Evolutionary conservation across 108 stramenopile genomes (phyloP).

Genomic region (Epithemia pelagica): DNA sequence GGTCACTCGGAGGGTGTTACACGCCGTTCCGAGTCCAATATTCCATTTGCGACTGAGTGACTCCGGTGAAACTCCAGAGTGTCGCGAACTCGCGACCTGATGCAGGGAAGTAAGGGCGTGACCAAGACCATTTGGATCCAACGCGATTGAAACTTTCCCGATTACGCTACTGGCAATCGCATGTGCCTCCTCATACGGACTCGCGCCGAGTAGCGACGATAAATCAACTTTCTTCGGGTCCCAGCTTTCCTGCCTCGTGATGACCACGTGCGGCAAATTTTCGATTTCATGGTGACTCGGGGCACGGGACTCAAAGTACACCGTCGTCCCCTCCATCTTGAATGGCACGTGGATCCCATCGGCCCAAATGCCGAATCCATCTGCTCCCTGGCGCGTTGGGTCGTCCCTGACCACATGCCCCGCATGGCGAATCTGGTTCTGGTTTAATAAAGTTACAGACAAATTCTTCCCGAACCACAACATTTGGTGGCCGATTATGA

Average conservation of each 20-base stretch:
- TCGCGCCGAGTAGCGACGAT: background rate
- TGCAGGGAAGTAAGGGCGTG: background rate
- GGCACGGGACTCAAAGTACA: background rate
- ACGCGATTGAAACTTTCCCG: background rate
- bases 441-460: constrained; percentile 18
- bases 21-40: constrained; percentile 16
- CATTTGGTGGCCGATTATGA: constrained; percentile 17
- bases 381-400: background rate
- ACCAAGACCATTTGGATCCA: background rate
- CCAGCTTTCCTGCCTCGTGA: background rate
- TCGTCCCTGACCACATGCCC: constrained; percentile 8
- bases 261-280: background rate
- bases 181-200: background rate
- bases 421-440: constrained; percentile 24
- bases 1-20: constrained; percentile 11
- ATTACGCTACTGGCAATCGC: background rate
- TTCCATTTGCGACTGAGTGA: constrained; percentile 11
- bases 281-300: background rate
- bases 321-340: background rate
- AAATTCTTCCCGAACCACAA: constrained; percentile 21
- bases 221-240: background rate
- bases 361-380: background rate
- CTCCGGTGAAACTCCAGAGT: background rate
- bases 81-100: background rate
- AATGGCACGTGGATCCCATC: background rate